Evolutionary conservation across 2,329 filamentous ascomycete genomes (phyloP).

Genomic region (Rugonectria rugulosa): DNA sequence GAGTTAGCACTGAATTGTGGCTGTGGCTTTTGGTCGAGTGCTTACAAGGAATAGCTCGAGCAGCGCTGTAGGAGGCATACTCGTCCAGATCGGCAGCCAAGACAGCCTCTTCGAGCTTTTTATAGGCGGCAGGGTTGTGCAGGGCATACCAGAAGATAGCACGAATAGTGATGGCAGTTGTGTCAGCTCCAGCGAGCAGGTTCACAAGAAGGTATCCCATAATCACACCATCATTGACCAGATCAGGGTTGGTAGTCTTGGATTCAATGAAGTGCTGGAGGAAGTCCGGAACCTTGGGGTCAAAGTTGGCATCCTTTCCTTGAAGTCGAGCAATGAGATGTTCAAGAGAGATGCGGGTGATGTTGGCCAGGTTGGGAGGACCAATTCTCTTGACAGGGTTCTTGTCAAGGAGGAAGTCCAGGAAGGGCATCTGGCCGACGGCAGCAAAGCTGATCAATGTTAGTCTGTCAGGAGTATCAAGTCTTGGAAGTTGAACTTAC

Average conservation of each 20-base stretch:
- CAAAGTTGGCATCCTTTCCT: conserved; percentile 30
- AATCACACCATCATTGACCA: conserved; percentile 47
- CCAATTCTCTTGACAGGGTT: conserved; percentile 39
- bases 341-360: conserved; percentile 28
- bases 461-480: too few species aligned
- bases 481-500: neutral
- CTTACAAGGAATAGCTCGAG: conserved; percentile 27
- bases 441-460: conserved; percentile 41
- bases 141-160: conserved; percentile 49
- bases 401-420: conserved; percentile 40
- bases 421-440: conserved; percentile 41
- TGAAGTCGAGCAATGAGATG: conserved; percentile 27
- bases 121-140: conserved; percentile 39
- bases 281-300: conserved; percentile 40
- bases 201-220: conserved; percentile 45
- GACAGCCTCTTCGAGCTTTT: conserved; percentile 29
- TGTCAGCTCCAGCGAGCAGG: conserved; percentile 48
- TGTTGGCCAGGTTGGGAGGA: conserved; percentile 30
- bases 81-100: conserved; percentile 20
- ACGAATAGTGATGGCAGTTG: conserved; percentile 45
- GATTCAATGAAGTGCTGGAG: conserved; percentile 47
- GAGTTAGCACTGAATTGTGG: neutral
- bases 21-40: too few species aligned
- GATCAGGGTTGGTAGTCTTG: conserved; percentile 42
- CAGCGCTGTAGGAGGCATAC: conserved; percentile 24